Evolutionary conservation across 2,329 filamentous ascomycete species (phyloP).

Genomic region (Dothistroma septosporum): DNA sequence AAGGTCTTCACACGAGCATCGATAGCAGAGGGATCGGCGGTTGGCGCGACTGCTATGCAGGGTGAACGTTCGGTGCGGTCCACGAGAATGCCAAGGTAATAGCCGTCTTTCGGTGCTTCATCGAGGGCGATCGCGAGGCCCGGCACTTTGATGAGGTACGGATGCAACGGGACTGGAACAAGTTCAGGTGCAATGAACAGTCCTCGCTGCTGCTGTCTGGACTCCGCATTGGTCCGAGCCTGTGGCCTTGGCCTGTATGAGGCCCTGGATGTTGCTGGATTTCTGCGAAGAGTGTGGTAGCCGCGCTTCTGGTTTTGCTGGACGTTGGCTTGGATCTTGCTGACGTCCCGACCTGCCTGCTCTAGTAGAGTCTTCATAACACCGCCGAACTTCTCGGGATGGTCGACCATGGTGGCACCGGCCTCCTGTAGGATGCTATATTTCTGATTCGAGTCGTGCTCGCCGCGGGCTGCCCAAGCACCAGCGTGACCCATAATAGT

Average conservation of each 20-base stretch:
- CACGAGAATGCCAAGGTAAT: constrained; percentile 59
- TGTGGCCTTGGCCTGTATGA: constrained; percentile 14
- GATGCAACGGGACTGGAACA: constrained; percentile 25
- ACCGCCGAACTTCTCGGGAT: constrained; percentile 69
- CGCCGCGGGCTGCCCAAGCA: constrained; percentile 64
- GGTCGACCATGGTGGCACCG: constrained; percentile 67
- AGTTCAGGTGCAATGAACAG: constrained; percentile 28
- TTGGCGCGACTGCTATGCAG: constrained; percentile 59
- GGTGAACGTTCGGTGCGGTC: constrained; percentile 61
- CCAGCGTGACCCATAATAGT: constrained; percentile 77
- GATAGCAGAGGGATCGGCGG: constrained; percentile 42
- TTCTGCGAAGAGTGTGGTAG: constrained; percentile 38
- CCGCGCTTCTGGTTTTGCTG: constrained; percentile 45
- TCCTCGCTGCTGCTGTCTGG: constrained; percentile 23
- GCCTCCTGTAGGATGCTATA: constrained; percentile 61
- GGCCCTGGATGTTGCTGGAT: constrained; percentile 14
- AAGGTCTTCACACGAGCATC: constrained; percentile 50
- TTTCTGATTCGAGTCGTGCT: constrained; percentile 63
- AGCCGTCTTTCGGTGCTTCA: constrained; percentile 28
- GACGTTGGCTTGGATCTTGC: constrained; percentile 36
- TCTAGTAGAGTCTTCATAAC: constrained; percentile 61
- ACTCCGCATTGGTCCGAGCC: constrained; percentile 11
- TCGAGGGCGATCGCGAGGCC: constrained; percentile 26
- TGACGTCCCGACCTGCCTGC: constrained; percentile 40
- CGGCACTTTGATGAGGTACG: constrained; percentile 29